phyloP scores from a whole-genome alignment of 805 yeast genomes.

The Kurtzmaniella cleridarum region DNA sequence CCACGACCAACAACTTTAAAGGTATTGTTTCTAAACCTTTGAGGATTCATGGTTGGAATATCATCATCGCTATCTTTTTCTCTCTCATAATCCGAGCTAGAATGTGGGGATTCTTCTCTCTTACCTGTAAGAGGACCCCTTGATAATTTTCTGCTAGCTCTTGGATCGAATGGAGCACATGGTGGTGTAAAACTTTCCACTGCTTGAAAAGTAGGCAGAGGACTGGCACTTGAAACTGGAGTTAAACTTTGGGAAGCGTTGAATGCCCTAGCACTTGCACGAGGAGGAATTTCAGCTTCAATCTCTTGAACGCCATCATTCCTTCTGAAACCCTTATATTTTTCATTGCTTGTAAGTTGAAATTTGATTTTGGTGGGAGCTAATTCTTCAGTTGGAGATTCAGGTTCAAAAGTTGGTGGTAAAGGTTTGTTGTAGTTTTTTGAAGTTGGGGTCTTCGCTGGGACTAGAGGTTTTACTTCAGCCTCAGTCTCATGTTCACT shows the following conservation, averaged over 20 bases:
- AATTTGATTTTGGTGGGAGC: constrained; percentile 11
- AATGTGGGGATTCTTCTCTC: background rate
- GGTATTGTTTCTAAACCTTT: constrained; percentile 7
- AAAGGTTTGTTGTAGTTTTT: background rate
- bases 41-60: constrained; percentile 9
- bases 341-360: constrained; percentile 25
- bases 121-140: constrained; percentile 1
- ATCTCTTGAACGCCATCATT: constrained; percentile 10
- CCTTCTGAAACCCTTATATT: constrained; percentile 40
- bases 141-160: constrained; percentile 9
- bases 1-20: too few relatives aligned
- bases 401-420: constrained; percentile 6
- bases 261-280: background rate
- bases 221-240: constrained; percentile 5
- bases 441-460: constrained; percentile 8
- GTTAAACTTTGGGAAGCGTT: background rate
- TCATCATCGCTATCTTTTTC: background rate
- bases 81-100: background rate
- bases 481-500: constrained; percentile 5
- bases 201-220: constrained; percentile 7
- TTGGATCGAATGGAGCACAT: constrained; percentile 17
- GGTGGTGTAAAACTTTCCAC: too few relatives aligned
- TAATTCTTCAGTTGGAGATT: constrained; percentile 3
- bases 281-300: constrained; percentile 2
- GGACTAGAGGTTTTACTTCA: constrained; percentile 21